Base-by-base conservation (phyloP, 306 rosid species). In the Medicago arabica region DNA sequence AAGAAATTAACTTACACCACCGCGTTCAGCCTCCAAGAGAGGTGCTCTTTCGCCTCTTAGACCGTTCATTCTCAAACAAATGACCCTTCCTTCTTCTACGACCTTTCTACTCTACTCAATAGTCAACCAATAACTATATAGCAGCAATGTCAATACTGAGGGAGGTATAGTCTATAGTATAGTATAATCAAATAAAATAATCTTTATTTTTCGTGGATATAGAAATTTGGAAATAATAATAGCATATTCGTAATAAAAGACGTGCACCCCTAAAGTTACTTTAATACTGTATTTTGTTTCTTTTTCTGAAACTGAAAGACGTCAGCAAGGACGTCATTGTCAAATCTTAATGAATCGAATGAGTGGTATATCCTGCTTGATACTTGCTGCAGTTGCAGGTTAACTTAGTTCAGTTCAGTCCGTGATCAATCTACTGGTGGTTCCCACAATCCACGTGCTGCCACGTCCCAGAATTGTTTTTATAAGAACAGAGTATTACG, bases 41-140 rank as follows among this genome's bases (percentile, higher is more conserved):
- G 88, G 86, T 11, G 84, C 55, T 75, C 82, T 73, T 60, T 85
- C 84, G 62, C 75, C 44, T 82, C 86, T 44, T 1, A 31, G 11
- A 0, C 73, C 80, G 62, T 60, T 75, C 88, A 85, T 85, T 60
- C 6, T n/a, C 51, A 23, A 50, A 1, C n/a, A 0, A 61, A 11
- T 25, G 36, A 3, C 4, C 51, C 23, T 18, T 73, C 16, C 12
- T 53, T 9, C 55, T 18, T 54, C 16, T 44, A n/a, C 38, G 13
- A 71, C 44, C 25, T 13, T 17, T 28, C 31, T 28, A 28, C 31
- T 39, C 31, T 9, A 39, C 0, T n/a, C 65, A 9, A 9, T 18
- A 54, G 60, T 40, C 3, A 21, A 2, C 2, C 71, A 44, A 14
- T 23, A 25, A 13, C 23, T 4, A 34, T 31, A 1, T 44, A 41